These are phyloP conservation scores for Orbilia javanica DNA, from an alignment of 2,329 filamentous ascomycete species.

Conservation along the genomic window DNA sequence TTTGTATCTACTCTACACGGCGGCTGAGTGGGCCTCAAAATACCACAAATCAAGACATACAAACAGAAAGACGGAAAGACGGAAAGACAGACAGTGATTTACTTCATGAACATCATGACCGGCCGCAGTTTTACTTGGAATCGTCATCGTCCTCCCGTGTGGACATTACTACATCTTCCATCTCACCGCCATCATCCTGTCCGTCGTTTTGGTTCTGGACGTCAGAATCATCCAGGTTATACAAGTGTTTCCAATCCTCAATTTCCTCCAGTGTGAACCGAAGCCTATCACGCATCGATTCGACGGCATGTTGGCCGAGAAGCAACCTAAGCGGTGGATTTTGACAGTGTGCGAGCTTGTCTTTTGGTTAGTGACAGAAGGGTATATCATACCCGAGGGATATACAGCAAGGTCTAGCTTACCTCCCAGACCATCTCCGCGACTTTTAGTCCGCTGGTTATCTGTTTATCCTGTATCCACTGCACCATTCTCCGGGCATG, in stretches of 20 bases:
- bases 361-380: not conserved
- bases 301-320: constrained; percentile 93
- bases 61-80: too few relatives aligned
- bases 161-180: constrained; percentile 60
- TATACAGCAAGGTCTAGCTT: not conserved
- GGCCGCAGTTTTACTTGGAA: constrained; percentile 10
- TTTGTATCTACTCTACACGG: constrained; percentile 98
- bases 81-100: too few relatives aligned
- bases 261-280: constrained; percentile 89
- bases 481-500: constrained; percentile 93
- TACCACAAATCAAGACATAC: not conserved
- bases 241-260: constrained; percentile 90
- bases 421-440: constrained; percentile 85
- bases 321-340: constrained; percentile 88
- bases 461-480: constrained; percentile 93
- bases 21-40: constrained; percentile 70
- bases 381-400: not conserved
- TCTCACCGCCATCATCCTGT: constrained; percentile 62
- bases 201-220: constrained; percentile 62
- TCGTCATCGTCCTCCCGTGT: constrained; percentile 56
- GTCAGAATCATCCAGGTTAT: constrained; percentile 69
- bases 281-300: constrained; percentile 91
- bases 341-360: constrained; percentile 88
- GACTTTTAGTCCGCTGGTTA: constrained; percentile 90
- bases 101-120: not conserved